These are phyloP conservation scores for Edaphochlamys debaryana DNA, from an alignment of 139 green algal genomes.

Conservation along the genomic window DNA sequence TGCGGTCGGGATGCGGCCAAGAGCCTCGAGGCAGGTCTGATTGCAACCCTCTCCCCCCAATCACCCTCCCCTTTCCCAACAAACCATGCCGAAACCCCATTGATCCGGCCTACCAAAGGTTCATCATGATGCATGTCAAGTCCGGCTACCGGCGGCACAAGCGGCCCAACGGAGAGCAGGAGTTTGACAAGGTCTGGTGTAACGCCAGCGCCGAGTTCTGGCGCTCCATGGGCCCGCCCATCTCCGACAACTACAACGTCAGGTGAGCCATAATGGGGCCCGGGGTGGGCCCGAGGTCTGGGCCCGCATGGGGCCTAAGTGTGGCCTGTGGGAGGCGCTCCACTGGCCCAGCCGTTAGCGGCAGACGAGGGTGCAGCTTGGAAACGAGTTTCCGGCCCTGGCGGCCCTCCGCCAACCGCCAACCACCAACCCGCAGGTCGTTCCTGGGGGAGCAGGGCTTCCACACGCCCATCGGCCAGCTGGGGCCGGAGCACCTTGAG, in stretches of 20 bases:
- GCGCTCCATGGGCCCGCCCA: background rate
- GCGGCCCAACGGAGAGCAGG: background rate
- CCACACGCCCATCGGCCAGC: background rate
- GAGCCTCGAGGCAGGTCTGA: no score
- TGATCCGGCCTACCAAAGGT: no score
- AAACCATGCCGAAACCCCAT: no score
- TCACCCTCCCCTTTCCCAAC: no score
- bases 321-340: no score
- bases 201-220: conserved; percentile 10
- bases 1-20: no score
- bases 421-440: background rate
- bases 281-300: background rate
- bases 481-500: background rate
- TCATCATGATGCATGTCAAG: background rate
- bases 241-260: conserved; percentile 34
- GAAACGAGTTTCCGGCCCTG: no score
- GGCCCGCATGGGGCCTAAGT: no score
- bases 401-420: no score
- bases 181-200: background rate
- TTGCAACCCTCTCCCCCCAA: no score
- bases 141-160: background rate
- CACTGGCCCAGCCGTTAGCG: no score
- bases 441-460: conserved; percentile 30
- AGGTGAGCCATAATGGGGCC: background rate
- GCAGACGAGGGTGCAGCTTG: no score